phyloP scores from a whole-genome alignment of 2,329 filamentous ascomycete species.

The Tolypocladium pustulatum region DNA sequence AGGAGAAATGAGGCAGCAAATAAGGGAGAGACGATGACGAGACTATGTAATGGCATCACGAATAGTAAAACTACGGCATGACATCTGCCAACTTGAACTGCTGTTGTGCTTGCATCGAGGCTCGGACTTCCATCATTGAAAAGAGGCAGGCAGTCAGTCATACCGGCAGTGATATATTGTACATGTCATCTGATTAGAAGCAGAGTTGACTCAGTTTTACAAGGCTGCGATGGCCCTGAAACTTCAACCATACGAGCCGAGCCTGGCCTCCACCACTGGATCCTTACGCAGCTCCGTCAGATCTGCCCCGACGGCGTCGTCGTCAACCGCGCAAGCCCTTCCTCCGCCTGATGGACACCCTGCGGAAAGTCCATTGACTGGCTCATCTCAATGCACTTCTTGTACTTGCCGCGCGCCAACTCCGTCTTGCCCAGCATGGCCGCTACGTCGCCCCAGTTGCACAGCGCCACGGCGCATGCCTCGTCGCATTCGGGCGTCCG shows the following conservation, averaged over 20 bases:
- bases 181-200: background rate
- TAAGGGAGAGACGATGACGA: background rate
- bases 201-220: background rate
- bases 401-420: slow-evolving; percentile 58
- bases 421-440: slow-evolving; percentile 57
- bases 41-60: background rate
- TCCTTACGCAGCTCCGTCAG: background rate
- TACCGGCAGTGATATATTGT: background rate
- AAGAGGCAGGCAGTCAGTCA: background rate
- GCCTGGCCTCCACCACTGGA: background rate
- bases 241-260: no score
- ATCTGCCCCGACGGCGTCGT: slow-evolving; percentile 2
- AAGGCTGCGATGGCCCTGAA: no score
- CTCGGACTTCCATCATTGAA: background rate
- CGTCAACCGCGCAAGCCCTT: slow-evolving; percentile 30
- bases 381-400: slow-evolving; percentile 55
- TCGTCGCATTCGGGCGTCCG: slow-evolving; percentile 72
- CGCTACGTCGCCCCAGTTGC: slow-evolving; percentile 77
- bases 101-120: background rate
- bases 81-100: background rate
- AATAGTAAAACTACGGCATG: background rate
- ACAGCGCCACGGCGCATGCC: slow-evolving; percentile 73
- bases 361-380: slow-evolving; percentile 40
- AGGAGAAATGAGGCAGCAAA: slow-evolving; percentile 7
- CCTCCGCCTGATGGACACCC: slow-evolving; percentile 41